Conservation (phyloP, 2,329 filamentous ascomycete species). For the Balansia obtecta region DNA sequence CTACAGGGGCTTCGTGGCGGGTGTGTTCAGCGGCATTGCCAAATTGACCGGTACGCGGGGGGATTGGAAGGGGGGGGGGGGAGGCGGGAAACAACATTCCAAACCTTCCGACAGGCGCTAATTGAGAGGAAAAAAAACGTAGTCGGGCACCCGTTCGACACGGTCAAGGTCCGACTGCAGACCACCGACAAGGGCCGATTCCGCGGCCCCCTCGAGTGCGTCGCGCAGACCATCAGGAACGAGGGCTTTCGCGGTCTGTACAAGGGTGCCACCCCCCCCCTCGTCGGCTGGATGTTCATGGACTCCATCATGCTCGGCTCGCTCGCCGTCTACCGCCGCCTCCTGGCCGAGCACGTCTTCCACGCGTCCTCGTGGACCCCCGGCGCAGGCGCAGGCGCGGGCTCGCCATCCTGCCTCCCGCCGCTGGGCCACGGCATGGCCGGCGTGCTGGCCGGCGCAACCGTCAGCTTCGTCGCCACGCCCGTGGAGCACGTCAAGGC, state of each 20-base stretch:
- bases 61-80: too few species aligned
- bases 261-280: slow-evolving; percentile 84
- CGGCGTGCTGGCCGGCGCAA: slow-evolving; percentile 74
- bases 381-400: slow-evolving; percentile 12
- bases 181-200: slow-evolving; percentile 71
- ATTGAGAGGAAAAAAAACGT: background rate
- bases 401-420: slow-evolving; percentile 43
- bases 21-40: slow-evolving; percentile 87
- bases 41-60: slow-evolving; percentile 72
- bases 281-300: slow-evolving; percentile 99
- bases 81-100: too few species aligned
- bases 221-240: slow-evolving; percentile 70
- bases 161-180: slow-evolving; percentile 90
- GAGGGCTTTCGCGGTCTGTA: slow-evolving; percentile 81
- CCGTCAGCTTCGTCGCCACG: slow-evolving; percentile 84
- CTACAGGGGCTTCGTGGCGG: slow-evolving; percentile 94
- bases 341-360: slow-evolving; percentile 74
- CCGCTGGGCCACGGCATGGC: slow-evolving; percentile 75
- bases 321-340: slow-evolving; percentile 74
- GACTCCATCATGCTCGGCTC: slow-evolving; percentile 84
- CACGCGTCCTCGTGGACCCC: slow-evolving; percentile 27
- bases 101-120: background rate
- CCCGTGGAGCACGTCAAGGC: slow-evolving; percentile 95
- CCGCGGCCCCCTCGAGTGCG: slow-evolving; percentile 72
- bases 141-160: slow-evolving; percentile 77